These are phyloP conservation scores for Paxillus rubicundulus DNA, from an alignment of 768 basidiomycete genomes.

Conservation along the genomic window DNA sequence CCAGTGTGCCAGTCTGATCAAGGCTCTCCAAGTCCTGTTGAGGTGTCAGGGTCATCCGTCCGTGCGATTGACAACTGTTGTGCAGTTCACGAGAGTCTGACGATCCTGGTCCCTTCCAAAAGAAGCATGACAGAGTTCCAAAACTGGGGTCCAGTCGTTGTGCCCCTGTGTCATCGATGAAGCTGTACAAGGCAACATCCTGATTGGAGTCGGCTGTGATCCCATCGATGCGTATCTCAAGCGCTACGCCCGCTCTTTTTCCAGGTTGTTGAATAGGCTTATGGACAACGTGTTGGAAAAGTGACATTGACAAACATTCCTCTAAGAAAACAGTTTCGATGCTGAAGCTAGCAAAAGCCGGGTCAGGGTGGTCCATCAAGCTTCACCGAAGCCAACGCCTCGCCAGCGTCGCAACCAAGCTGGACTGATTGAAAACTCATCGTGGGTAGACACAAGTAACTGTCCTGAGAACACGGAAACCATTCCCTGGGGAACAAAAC, in stretches of 20 bases:
- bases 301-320: slow-evolving; percentile 45
- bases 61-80: not conserved
- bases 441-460: not conserved
- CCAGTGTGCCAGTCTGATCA: slow-evolving; percentile 40
- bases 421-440: slow-evolving; percentile 8
- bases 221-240: slow-evolving; percentile 50
- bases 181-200: slow-evolving; percentile 34
- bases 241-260: slow-evolving; percentile 42
- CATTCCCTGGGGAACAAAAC: not conserved
- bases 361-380: slow-evolving; percentile 44
- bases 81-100: slow-evolving; percentile 38
- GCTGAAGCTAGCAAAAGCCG: slow-evolving; percentile 50
- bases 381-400: slow-evolving; percentile 23
- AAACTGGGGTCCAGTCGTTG: slow-evolving; percentile 49
- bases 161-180: slow-evolving; percentile 41
- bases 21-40: slow-evolving; percentile 45
- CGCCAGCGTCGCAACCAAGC: not conserved
- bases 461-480: not conserved
- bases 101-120: slow-evolving; percentile 46
- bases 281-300: slow-evolving; percentile 43
- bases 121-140: slow-evolving; percentile 45
- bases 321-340: slow-evolving; percentile 56
- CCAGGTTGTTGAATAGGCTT: slow-evolving; percentile 45
- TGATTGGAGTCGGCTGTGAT: slow-evolving; percentile 52
- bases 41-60: not conserved